Conservation (phyloP, 306 rosid genomes). For the Sphenostylis stenocarpa region DNA sequence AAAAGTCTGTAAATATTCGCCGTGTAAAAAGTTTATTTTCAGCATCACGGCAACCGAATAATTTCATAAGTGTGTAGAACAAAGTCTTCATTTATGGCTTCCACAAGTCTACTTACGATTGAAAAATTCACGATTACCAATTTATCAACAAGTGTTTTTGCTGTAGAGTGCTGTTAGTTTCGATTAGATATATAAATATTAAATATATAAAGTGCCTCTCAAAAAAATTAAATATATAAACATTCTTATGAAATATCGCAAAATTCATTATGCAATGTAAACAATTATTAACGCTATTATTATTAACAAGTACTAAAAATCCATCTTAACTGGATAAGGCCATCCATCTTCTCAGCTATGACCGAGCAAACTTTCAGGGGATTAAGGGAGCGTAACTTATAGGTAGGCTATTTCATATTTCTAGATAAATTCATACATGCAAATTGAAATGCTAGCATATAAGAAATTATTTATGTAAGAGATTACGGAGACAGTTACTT, state of each 20-base stretch:
- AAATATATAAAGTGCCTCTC: no score
- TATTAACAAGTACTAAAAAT: not conserved
- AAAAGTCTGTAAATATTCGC: not conserved
- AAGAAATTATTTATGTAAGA: slow-evolving; percentile 6
- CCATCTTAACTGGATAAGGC: not conserved
- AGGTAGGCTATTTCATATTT: slow-evolving; percentile 6
- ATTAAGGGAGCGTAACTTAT: not conserved
- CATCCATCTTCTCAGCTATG: not conserved
- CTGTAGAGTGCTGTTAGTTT: not conserved
- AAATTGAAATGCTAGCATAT: slow-evolving; percentile 19
- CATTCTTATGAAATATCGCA: not conserved
- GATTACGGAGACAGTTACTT: slow-evolving; percentile 45
- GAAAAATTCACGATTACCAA: not conserved
- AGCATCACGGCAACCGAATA: not conserved
- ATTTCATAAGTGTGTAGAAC: not conserved
- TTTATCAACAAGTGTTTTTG: not conserved
- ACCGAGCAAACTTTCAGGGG: not conserved
- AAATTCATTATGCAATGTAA: not conserved
- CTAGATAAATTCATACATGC: not conserved
- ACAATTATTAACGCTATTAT: not conserved
- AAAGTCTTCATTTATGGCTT: slow-evolving; percentile 5
- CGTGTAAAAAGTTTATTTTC: not conserved
- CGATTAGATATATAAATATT: not conserved
- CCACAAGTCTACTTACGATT: not conserved
- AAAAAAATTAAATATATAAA: not conserved